These are phyloP conservation scores for Lunasporangiospora selenospora DNA, from an alignment of 192 early-diverging fungal species.

Conservation along the genomic window DNA sequence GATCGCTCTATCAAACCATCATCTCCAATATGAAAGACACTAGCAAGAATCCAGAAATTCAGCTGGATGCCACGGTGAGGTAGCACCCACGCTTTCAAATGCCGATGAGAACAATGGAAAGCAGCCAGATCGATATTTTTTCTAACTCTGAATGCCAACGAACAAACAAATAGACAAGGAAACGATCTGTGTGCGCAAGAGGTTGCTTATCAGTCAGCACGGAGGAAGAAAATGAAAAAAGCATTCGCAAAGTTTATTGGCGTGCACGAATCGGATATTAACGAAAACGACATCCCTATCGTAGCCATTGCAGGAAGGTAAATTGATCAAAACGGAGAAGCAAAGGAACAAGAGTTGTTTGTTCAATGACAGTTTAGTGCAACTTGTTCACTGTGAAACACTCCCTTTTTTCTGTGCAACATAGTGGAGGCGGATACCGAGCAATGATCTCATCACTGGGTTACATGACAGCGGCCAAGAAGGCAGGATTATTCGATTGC, in stretches of 20 bases:
- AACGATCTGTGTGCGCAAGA: conserved; percentile 55
- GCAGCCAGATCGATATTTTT: neutral
- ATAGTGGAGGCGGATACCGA: conserved; percentile 81
- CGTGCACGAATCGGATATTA: conserved; percentile 65
- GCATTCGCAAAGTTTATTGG: conserved; percentile 82
- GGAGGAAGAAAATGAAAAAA: conserved; percentile 57
- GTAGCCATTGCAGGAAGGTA: conserved; percentile 74
- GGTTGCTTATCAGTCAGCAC: conserved; percentile 49
- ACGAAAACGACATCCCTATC: conserved; percentile 72
- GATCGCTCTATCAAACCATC: conserved; percentile 43
- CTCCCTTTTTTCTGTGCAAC: neutral
- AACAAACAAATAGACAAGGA: no score
- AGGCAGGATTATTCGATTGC: conserved; percentile 71
- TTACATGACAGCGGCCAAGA: conserved; percentile 69
- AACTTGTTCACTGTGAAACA: neutral
- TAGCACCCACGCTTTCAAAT: conserved; percentile 1
- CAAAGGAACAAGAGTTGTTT: no score
- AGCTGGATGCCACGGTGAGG: conserved; percentile 51
- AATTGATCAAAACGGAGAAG: no score
- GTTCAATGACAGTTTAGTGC: no score
- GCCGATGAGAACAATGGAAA: neutral
- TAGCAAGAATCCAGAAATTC: conserved; percentile 51
- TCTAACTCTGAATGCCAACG: neutral
- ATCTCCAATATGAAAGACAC: conserved; percentile 35
- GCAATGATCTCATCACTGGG: conserved; percentile 80